Conservation (phyloP, 2,329 filamentous ascomycete genomes). For the Penicillium verrucosum region DNA sequence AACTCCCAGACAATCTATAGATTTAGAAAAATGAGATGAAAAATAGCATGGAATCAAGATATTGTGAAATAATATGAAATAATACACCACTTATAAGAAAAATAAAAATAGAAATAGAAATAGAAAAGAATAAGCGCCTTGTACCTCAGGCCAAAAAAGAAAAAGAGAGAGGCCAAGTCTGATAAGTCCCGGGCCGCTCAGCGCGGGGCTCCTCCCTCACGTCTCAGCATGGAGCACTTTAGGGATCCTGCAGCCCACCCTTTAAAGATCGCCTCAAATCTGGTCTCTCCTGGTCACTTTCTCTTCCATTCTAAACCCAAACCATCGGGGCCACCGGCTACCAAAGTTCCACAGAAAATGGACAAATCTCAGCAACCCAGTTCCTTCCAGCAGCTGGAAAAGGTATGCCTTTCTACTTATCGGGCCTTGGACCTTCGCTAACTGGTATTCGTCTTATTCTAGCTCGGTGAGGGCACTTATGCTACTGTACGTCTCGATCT, state of each 20-base stretch:
- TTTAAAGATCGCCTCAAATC: conserved; percentile 32
- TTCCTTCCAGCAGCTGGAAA: conserved; percentile 99
- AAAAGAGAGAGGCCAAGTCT: neutral
- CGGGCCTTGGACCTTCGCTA: conserved; percentile 13
- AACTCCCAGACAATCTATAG: conserved; percentile 21
- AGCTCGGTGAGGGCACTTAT: conserved; percentile 96
- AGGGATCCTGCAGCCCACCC: conserved; percentile 26
- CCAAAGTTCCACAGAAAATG: conserved; percentile 54
- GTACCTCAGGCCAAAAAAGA: conserved; percentile 16
- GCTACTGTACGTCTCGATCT: conserved; percentile 69
- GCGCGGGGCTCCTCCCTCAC: conserved; percentile 25
- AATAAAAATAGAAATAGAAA: neutral
- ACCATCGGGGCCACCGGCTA: conserved; percentile 15
- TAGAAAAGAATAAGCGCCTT: neutral
- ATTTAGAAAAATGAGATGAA: neutral
- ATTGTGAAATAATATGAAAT: neutral
- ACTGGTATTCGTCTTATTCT: conserved; percentile 26
- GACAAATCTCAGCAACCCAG: conserved; percentile 89
- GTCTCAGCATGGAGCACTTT: conserved; percentile 24
- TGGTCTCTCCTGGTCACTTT: conserved; percentile 39
- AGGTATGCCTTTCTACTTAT: conserved; percentile 42
- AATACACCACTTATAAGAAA: neutral
- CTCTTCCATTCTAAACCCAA: conserved; percentile 29
- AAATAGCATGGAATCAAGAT: neutral
- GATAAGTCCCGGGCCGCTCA: conserved; percentile 15